Conservation (phyloP, 106 monocot species). For the Triglochin maritima region DNA sequence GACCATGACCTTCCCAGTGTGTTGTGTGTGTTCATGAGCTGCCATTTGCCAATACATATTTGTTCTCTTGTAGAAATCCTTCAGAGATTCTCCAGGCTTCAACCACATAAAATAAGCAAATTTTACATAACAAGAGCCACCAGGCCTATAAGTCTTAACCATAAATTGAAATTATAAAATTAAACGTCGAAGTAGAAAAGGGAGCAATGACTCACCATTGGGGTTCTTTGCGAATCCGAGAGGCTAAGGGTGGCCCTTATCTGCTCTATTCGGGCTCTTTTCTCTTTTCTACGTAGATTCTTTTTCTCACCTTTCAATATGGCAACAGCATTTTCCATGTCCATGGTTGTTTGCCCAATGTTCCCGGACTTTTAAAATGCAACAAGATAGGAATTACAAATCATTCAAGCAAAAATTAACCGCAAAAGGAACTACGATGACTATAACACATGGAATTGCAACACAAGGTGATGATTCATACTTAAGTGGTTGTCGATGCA, state of each 20-base stretch:
- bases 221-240: slow-evolving; percentile 94
- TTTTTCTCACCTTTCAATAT: slow-evolving; percentile 75
- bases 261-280: slow-evolving; percentile 87
- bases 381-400: too few species aligned
- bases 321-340: slow-evolving; percentile 64
- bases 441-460: too few species aligned
- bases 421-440: too few species aligned
- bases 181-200: background rate
- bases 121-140: background rate
- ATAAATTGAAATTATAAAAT: background rate
- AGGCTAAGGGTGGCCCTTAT: slow-evolving; percentile 91
- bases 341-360: slow-evolving; percentile 29
- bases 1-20: slow-evolving; percentile 86
- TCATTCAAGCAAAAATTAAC: too few species aligned
- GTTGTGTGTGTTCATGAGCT: slow-evolving; percentile 96
- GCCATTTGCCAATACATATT: slow-evolving; percentile 96
- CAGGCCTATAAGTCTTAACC: background rate
- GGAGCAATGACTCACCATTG: slow-evolving; percentile 33
- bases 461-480: too few species aligned
- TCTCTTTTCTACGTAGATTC: slow-evolving; percentile 90
- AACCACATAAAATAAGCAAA: background rate
- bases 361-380: background rate
- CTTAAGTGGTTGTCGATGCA: too few species aligned
- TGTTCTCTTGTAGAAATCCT: slow-evolving; percentile 85
- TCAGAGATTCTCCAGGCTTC: slow-evolving; percentile 94